Evolutionary conservation across 148 eudicot genomes (phyloP).

Genomic region (Rhododendron griersonianum): DNA sequence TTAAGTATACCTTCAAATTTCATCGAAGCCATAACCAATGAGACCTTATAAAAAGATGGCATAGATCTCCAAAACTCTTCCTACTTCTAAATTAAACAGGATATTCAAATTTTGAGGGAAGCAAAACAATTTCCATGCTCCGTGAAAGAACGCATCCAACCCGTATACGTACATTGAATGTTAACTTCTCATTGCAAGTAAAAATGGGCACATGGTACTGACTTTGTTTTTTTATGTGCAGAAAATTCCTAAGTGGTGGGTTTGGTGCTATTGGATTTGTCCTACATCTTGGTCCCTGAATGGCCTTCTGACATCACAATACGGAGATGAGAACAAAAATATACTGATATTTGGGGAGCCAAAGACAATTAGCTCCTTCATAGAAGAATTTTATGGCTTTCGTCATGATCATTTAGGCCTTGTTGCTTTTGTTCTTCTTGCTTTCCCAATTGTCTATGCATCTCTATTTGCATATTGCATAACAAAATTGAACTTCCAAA

Average conservation of each 20-base stretch:
- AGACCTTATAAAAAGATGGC: neutral
- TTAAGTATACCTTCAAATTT: neutral
- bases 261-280: constrained; percentile 45
- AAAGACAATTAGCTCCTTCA: constrained; percentile 13
- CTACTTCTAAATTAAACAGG: neutral
- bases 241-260: constrained; percentile 40
- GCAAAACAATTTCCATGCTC: neutral
- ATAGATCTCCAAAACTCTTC: neutral
- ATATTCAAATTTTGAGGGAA: neutral
- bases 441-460: constrained; percentile 18
- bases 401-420: constrained; percentile 12
- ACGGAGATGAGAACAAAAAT: constrained; percentile 25
- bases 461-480: constrained; percentile 11
- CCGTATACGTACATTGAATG: too few species aligned
- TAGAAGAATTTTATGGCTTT: constrained; percentile 19
- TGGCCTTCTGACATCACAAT: constrained; percentile 41
- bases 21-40: neutral
- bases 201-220: neutral
- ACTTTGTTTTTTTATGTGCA: constrained; percentile 11
- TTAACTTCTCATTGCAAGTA: constrained; percentile 1
- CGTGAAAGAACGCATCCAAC: neutral
- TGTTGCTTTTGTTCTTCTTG: constrained; percentile 10
- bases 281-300: constrained; percentile 46
- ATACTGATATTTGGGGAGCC: constrained; percentile 16
- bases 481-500: constrained; percentile 15